phyloP scores from a whole-genome alignment of 192 early-diverging fungal genomes.

The Martensiomyces pterosporus region DNA sequence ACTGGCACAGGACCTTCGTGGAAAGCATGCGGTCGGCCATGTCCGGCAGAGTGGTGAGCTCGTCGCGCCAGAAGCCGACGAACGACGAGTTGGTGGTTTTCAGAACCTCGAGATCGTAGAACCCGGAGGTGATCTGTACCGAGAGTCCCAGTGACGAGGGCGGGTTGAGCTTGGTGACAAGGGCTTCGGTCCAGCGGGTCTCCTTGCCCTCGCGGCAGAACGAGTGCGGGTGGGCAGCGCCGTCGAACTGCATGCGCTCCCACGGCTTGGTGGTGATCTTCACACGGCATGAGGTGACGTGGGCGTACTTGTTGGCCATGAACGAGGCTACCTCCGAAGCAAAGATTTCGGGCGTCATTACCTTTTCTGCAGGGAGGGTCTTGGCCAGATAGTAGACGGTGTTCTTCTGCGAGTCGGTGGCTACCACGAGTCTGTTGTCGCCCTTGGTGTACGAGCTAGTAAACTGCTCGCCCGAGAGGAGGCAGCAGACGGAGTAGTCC shows the following conservation, averaged over 20 bases:
- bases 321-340: slow-evolving; percentile 63
- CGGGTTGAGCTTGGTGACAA: slow-evolving; percentile 38
- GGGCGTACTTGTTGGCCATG: slow-evolving; percentile 67
- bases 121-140: slow-evolving; percentile 59
- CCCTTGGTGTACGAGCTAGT: slow-evolving; percentile 70
- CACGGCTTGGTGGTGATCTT: slow-evolving; percentile 68
- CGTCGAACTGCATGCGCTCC: slow-evolving; percentile 63
- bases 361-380: slow-evolving; percentile 52
- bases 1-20: slow-evolving; percentile 66
- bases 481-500: slow-evolving; percentile 62
- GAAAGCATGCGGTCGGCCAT: slow-evolving; percentile 74
- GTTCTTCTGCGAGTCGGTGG: slow-evolving; percentile 79
- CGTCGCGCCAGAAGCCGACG: slow-evolving; percentile 65
- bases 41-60: slow-evolving; percentile 71
- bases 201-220: slow-evolving; percentile 70
- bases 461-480: slow-evolving; percentile 57
- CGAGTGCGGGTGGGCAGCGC: slow-evolving; percentile 63
- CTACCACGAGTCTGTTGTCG: slow-evolving; percentile 70
- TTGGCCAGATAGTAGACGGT: slow-evolving; percentile 74
- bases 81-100: slow-evolving; percentile 83
- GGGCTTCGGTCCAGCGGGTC: slow-evolving; percentile 58
- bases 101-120: slow-evolving; percentile 68
- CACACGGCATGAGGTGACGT: slow-evolving; percentile 60
- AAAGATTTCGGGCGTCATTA: slow-evolving; percentile 71
- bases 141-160: slow-evolving; percentile 8